These are phyloP conservation scores for Kalmusia sp. DNA, from an alignment of 2,329 filamentous ascomycete genomes.

Conservation along the genomic window DNA sequence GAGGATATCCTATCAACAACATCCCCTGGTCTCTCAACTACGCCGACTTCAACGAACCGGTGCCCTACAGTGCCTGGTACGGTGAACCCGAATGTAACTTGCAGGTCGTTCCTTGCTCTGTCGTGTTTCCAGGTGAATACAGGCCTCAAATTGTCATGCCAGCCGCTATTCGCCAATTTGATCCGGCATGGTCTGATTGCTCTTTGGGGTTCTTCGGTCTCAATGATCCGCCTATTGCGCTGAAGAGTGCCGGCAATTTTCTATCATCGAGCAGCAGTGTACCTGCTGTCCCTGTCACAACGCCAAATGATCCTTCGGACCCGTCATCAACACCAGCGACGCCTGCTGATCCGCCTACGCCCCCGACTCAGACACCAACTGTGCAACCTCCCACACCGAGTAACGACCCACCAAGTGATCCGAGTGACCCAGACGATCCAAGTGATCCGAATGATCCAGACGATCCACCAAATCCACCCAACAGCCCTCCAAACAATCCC, in stretches of 20 bases:
- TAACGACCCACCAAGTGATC: neutral
- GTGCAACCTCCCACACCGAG: neutral
- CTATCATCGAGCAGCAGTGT: slow-evolving; percentile 4
- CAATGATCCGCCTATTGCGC: slow-evolving; percentile 22
- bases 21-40: slow-evolving; percentile 18
- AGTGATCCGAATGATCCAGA: neutral
- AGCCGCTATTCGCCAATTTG: slow-evolving; percentile 20
- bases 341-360: neutral
- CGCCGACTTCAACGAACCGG: slow-evolving; percentile 18
- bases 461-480: neutral
- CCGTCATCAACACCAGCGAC: slow-evolving; percentile 6
- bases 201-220: slow-evolving; percentile 14
- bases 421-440: neutral
- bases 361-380: neutral
- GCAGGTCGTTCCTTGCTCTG: slow-evolving; percentile 10
- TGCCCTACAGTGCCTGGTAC: slow-evolving; percentile 16
- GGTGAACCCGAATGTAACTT: slow-evolving; percentile 9
- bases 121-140: slow-evolving; percentile 19
- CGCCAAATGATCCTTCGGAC: slow-evolving; percentile 7
- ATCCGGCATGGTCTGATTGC: slow-evolving; percentile 19
- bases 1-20: slow-evolving; percentile 15
- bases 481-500: neutral
- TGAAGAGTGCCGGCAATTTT: slow-evolving; percentile 10
- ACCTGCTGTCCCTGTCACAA: slow-evolving; percentile 8
- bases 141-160: slow-evolving; percentile 21